These are phyloP conservation scores for Raddia guianensis DNA, from an alignment of 176 grass and related monocot species.

Conservation along the genomic window DNA sequence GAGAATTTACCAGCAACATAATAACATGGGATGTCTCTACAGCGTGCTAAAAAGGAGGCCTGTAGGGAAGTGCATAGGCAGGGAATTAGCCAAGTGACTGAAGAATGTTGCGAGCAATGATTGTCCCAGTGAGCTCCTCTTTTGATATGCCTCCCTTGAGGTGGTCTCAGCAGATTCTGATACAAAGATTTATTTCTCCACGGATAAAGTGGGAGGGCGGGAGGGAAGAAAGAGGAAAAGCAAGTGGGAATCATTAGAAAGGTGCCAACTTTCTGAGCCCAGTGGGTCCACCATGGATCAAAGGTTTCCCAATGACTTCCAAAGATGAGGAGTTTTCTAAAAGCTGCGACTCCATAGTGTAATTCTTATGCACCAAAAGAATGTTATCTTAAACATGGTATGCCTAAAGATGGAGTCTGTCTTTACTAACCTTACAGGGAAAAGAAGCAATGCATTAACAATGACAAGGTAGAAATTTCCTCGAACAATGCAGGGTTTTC, in stretches of 20 bases:
- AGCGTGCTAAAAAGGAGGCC: slow-evolving; percentile 39
- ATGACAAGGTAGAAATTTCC: slow-evolving; percentile 24
- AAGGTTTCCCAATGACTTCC: slow-evolving; percentile 29
- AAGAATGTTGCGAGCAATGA: slow-evolving; percentile 52
- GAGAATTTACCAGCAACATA: slow-evolving; percentile 35
- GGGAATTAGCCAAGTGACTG: slow-evolving; percentile 39
- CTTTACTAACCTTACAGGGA: slow-evolving; percentile 20
- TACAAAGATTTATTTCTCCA: slow-evolving; percentile 44
- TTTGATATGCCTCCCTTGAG: slow-evolving; percentile 48
- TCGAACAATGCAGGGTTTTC: slow-evolving; percentile 36
- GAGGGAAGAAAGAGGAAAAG: slow-evolving; percentile 29
- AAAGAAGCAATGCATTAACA: slow-evolving; percentile 1
- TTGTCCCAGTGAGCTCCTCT: slow-evolving; percentile 36
- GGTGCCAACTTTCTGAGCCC: slow-evolving; percentile 46
- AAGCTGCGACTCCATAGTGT: slow-evolving; percentile 37
- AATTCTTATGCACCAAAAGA: slow-evolving; percentile 30
- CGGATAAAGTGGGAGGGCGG: slow-evolving; percentile 35
- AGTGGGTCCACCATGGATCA: slow-evolving; percentile 25
- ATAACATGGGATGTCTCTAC: slow-evolving; percentile 40
- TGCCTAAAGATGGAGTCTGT: slow-evolving; percentile 5
- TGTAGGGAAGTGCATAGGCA: slow-evolving; percentile 35
- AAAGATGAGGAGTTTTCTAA: slow-evolving; percentile 41
- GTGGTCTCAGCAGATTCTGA: slow-evolving; percentile 51
- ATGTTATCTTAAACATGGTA: slow-evolving; percentile 29
- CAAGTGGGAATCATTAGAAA: slow-evolving; percentile 52